A percentile compares a stretch with the other conserved stretches of the same genome.
These are phyloP conservation scores for Leptoxyphium fumago DNA, from an alignment of 2,329 filamentous ascomycete genomes.

Conservation along the genomic window DNA sequence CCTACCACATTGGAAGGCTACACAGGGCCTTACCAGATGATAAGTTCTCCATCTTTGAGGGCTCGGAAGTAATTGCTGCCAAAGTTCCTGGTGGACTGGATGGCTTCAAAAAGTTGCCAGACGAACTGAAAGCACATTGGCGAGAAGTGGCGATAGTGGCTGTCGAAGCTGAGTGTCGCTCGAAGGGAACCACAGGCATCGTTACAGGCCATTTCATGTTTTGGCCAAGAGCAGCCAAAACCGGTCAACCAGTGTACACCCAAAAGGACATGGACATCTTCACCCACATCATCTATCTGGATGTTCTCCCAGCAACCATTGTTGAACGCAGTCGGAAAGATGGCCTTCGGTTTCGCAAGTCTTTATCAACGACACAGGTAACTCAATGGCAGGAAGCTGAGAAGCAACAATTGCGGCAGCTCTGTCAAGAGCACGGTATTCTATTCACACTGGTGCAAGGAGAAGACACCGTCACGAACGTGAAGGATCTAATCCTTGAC, in stretches of 20 bases:
- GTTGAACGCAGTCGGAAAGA: constrained; percentile 23
- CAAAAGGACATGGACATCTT: constrained; percentile 30
- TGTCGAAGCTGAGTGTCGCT: too few relatives aligned
- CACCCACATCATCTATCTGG: constrained; percentile 46
- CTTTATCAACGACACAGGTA: constrained; percentile 24
- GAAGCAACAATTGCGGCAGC: constrained; percentile 24
- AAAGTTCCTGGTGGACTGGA: too few relatives aligned
- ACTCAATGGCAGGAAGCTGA: constrained; percentile 36
- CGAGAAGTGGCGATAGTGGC: too few relatives aligned
- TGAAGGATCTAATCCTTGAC: constrained; percentile 19
- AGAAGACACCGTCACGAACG: constrained; percentile 6
- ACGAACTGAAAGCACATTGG: too few relatives aligned
- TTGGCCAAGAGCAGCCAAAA: too few relatives aligned
- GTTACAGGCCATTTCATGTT: too few relatives aligned
- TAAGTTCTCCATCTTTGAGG: too few relatives aligned
- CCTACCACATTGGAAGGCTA: too few relatives aligned
- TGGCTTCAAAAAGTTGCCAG: too few relatives aligned
- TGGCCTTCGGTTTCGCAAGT: constrained; percentile 5
- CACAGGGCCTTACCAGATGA: too few relatives aligned
- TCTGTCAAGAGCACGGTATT: constrained; percentile 34
- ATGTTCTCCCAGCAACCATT: constrained; percentile 26
- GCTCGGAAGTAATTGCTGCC: too few relatives aligned
- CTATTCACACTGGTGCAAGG: constrained; percentile 25
- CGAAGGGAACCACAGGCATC: too few relatives aligned
- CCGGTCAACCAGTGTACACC: background rate